Evolutionary conservation across 108 stramenopile genomes (phyloP), one percentile per base, ranked within the genome.

Genomic region (Conticribra guillardii): DNA sequence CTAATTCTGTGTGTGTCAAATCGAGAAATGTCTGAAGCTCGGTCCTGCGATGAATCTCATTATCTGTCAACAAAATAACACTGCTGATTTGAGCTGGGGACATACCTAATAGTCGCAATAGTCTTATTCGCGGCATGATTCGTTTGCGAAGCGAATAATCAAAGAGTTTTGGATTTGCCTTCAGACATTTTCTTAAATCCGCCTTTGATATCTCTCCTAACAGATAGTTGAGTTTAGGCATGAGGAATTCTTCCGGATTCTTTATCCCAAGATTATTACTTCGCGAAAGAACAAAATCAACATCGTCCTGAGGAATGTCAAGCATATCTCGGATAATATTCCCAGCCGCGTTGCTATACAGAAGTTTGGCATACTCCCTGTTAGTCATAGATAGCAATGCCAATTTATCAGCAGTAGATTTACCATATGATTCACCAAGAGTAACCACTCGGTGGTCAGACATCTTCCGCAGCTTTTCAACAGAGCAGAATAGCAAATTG

Each of bases 151-250:
- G 60, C 3, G 87, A 87, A 72, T 87, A 87, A 28, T 83, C 86
- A 58, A 91, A 67, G 54, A 91, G 54, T 4, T 74, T 48, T 23
- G 90, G 90, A 54, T 84, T 60, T 11, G 67, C 60, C 3, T 79
- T 24, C 17, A 91, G n/a, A 74, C 74, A 47, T 54, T 50, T 11
- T 48, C 48, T 37, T 82, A 52, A 26, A 29, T 53, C 22, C 31
- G 56, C 52, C 26, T 68, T 74, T 23, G 65, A 54, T 82, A 91
- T 73, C 17, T 29, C 37, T 24, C 72, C 17, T 23, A 70, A 45
- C 26, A 91, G 54, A 62, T 74, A 91, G 4, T 82, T 83, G 26
- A 84, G 53, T 61, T 88, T 91, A 44, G 90, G 90, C 11, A 34
- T 17, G n/a, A 91, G 63, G 60, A 30, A 49, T 14, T 69, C 30